Evolutionary conservation across 208 protist genomes (phyloP).

Genomic region (Novymonas esmeraldas): DNA sequence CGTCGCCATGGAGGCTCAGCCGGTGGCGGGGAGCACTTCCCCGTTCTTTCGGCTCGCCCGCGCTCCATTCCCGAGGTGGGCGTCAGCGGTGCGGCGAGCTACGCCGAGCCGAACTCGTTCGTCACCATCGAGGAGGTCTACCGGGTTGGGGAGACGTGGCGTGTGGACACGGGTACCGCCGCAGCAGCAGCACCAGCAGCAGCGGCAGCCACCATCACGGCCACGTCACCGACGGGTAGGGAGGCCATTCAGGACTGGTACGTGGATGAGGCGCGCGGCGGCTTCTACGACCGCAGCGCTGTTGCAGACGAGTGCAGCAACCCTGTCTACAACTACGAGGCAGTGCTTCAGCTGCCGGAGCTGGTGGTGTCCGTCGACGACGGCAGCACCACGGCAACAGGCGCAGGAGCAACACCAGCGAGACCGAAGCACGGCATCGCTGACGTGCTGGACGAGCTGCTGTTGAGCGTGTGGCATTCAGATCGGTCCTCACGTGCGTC

Average conservation of each 20-base stretch:
- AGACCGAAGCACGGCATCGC: conserved; percentile 8
- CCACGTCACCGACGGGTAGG: conserved; percentile 15
- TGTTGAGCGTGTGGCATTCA: conserved; percentile 32
- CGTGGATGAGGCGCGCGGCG: conserved; percentile 56
- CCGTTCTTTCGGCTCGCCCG: conserved; percentile 20
- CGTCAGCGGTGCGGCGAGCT: conserved; percentile 26
- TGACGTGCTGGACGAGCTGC: conserved; percentile 29
- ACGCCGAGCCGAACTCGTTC: conserved; percentile 60
- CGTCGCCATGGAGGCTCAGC: neutral
- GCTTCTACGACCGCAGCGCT: conserved; percentile 72
- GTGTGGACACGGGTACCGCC: too few species aligned
- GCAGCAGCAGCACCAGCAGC: too few species aligned
- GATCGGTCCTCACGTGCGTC: neutral
- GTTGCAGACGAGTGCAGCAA: conserved; percentile 47
- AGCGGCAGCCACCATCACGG: neutral
- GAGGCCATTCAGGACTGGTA: conserved; percentile 63
- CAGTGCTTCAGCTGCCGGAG: conserved; percentile 62
- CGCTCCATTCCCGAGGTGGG: conserved; percentile 19
- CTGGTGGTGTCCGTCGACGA: conserved; percentile 6
- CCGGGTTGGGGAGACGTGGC: conserved; percentile 2
- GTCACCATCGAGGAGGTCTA: conserved; percentile 83
- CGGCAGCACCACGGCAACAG: neutral
- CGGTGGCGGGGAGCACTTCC: neutral
- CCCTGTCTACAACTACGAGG: conserved; percentile 78
- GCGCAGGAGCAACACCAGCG: too few species aligned